phyloP scores from a whole-genome alignment of 176 grass and related monocot species.

The Hordeum marinum region DNA sequence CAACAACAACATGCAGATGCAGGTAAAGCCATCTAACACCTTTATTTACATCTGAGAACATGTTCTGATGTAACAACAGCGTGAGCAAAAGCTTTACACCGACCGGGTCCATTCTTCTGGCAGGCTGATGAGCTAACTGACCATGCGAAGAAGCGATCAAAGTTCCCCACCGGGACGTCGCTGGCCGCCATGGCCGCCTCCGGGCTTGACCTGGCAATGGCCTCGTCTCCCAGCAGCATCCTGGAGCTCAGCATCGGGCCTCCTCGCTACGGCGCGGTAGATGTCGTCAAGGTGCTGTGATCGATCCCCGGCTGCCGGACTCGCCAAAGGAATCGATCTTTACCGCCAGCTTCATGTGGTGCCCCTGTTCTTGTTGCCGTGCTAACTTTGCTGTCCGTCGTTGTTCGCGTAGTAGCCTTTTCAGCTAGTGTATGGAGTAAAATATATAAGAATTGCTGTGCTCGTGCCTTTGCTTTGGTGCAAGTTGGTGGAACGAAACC shows the following conservation, averaged over 20 bases:
- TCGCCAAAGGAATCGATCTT: neutral
- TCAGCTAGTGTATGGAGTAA: conserved; percentile 11
- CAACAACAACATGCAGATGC: neutral
- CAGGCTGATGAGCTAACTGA: conserved; percentile 9
- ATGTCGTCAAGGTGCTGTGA: conserved; percentile 66
- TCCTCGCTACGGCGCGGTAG: conserved; percentile 26
- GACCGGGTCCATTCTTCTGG: neutral
- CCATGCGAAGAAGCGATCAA: neutral
- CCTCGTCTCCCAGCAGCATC: conserved; percentile 28
- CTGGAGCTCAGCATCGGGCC: conserved; percentile 77
- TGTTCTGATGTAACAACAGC: neutral
- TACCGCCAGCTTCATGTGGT: no score
- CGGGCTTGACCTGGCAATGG: conserved; percentile 23
- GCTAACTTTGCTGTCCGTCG: conserved; percentile 15
- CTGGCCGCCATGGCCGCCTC: conserved; percentile 30
- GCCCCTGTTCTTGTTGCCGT: neutral
- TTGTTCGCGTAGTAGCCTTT: neutral
- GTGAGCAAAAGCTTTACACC: neutral
- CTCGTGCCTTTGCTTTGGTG: neutral
- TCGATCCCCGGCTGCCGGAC: neutral
- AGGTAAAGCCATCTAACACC: neutral
- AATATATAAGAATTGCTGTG: conserved; percentile 20
- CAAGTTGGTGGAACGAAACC: conserved; percentile 13
- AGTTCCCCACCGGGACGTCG: neutral
- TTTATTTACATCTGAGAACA: neutral